These are phyloP conservation scores for Dipodascopsis uninucleata DNA, from an alignment of 805 yeast species.

Conservation along the genomic window DNA sequence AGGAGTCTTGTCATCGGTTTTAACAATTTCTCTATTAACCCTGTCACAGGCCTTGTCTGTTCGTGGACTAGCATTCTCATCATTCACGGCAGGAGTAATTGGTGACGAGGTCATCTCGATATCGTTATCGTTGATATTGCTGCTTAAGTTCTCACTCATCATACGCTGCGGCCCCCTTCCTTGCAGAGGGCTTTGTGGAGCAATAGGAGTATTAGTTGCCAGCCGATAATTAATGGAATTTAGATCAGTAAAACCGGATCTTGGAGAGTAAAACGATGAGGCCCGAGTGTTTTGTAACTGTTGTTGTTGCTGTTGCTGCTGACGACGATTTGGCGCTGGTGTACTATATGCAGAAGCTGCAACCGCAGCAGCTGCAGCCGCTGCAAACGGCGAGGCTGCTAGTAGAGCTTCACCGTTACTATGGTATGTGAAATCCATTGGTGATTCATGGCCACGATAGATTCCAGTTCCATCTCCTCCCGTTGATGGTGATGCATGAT, in stretches of 20 bases:
- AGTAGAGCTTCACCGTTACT: constrained; percentile 15
- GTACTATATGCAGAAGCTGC: constrained; percentile 8
- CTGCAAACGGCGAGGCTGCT: constrained; percentile 11
- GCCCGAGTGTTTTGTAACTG: constrained; percentile 7
- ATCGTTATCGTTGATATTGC: constrained; percentile 22
- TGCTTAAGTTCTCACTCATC: too few species aligned
- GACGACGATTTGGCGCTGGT: constrained; percentile 1
- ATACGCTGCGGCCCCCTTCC: constrained; percentile 1
- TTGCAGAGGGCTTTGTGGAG: constrained; percentile 2
- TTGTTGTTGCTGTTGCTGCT: constrained; percentile 1
- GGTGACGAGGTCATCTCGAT: constrained; percentile 18
- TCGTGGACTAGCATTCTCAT: too few species aligned
- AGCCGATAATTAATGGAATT: too few species aligned
- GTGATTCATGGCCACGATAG: constrained; percentile 20
- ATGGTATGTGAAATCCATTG: constrained; percentile 22
- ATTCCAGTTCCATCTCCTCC: too few species aligned
- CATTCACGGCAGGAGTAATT: not conserved
- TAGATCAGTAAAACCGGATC: too few species aligned
- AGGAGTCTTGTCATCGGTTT: too few species aligned
- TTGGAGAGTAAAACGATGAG: constrained; percentile 7
- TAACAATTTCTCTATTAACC: too few species aligned
- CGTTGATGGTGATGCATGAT: too few species aligned
- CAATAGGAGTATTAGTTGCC: too few species aligned
- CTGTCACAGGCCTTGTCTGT: too few species aligned
- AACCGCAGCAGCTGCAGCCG: constrained; percentile 1